These are phyloP conservation scores for Zopfia rhizophila DNA, from an alignment of 2,329 filamentous ascomycete species.

Conservation along the genomic window DNA sequence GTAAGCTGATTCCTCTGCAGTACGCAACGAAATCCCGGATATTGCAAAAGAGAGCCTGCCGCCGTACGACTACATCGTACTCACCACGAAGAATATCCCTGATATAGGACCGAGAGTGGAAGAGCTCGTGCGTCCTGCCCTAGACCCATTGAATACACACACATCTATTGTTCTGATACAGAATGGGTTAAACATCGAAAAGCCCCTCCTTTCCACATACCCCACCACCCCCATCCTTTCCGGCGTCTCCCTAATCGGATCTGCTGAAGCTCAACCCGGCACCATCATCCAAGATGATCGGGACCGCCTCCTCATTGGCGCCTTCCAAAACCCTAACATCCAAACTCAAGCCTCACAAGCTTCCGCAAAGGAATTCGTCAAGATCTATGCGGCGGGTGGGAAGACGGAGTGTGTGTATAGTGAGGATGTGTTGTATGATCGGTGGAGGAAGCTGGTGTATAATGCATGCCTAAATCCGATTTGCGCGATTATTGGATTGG, in stretches of 20 bases:
- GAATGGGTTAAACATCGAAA: conserved; percentile 73
- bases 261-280: conserved; percentile 60
- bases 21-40: conserved; percentile 62
- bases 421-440: conserved; percentile 54
- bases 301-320: conserved; percentile 63
- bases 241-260: conserved; percentile 64
- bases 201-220: conserved; percentile 61
- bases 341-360: conserved; percentile 28
- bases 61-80: conserved; percentile 66
- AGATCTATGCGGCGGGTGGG: conserved; percentile 59
- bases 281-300: conserved; percentile 64
- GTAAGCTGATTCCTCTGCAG: conserved; percentile 37
- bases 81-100: conserved; percentile 68
- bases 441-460: conserved; percentile 65
- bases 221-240: conserved; percentile 64
- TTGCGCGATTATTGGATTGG: conserved; percentile 62
- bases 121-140: conserved; percentile 63
- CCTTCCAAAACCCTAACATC: conserved; percentile 57
- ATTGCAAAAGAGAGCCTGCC: conserved; percentile 44
- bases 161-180: conserved; percentile 69
- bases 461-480: conserved; percentile 65
- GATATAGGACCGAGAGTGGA: conserved; percentile 62
- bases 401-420: conserved; percentile 58
- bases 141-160: conserved; percentile 58
- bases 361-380: conserved; percentile 57